Conservation (phyloP, 768 basidiomycete genomes). For the Lactarius sanguifluus region DNA sequence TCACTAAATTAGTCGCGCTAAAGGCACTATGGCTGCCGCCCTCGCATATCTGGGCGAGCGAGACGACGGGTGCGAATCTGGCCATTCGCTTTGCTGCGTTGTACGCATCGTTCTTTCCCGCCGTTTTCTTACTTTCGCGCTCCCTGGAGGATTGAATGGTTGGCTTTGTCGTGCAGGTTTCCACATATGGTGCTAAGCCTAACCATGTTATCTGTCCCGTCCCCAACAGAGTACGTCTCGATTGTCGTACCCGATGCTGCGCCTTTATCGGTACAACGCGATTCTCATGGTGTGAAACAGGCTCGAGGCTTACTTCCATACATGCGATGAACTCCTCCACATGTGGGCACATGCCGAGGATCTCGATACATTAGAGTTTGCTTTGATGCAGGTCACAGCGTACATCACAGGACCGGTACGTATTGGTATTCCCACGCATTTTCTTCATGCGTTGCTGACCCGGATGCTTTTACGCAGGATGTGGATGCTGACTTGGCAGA, state of each 20-base stretch:
- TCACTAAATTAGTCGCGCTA: neutral
- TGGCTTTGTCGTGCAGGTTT: constrained; percentile 17
- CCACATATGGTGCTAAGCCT: constrained; percentile 28
- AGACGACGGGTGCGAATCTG: constrained; percentile 31
- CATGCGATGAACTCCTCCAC: constrained; percentile 32
- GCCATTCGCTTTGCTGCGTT: constrained; percentile 32
- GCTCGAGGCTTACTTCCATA: constrained; percentile 30
- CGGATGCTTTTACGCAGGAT: constrained; percentile 7
- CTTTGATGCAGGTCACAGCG: constrained; percentile 31
- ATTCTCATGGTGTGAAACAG: constrained; percentile 5
- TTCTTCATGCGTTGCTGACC: neutral
- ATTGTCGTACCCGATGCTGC: neutral
- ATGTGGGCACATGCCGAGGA: constrained; percentile 34
- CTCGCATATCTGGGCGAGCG: constrained; percentile 34
- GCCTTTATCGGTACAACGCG: too few relatives aligned
- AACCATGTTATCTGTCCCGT: constrained; percentile 25
- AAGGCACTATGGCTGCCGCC: constrained; percentile 33
- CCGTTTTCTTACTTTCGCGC: neutral
- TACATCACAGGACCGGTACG: constrained; percentile 31
- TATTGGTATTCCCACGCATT: neutral
- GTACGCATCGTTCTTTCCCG: constrained; percentile 11
- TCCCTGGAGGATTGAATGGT: neutral
- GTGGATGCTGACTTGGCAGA: constrained; percentile 19
- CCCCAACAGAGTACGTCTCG: constrained; percentile 25
- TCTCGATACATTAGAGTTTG: constrained; percentile 33